Base-by-base conservation (phyloP, 2,329 filamentous ascomycete genomes). In the Exophiala calicioides region DNA sequence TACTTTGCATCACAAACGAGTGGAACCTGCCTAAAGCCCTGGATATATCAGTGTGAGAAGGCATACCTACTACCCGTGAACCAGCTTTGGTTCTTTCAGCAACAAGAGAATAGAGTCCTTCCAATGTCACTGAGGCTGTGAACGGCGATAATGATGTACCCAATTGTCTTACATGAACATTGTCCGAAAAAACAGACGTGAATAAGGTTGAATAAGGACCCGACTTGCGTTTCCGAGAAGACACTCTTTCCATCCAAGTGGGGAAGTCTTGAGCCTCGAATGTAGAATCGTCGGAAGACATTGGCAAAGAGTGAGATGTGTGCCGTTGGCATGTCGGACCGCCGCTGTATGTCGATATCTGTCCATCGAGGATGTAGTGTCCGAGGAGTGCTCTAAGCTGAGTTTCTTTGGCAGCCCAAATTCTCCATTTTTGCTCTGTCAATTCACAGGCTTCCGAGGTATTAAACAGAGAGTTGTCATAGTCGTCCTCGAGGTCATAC, bases 281-380 rank as follows among this genome's bases (percentile, higher is more conserved):
- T 6, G 62, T 61, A 20, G 59, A 58, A 37, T 73, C 71, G 26
- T 59, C 65, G 40, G 65, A 66, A 0, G 71, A 68, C 2, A 70
- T 58, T 12, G 49, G 60, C 4, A 73, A 60, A 3, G 64, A 62
- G 40, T 73, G 73, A n/a, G 68, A 63, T 8, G 69, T 64, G 55
- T 74, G 71, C 3, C 68, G 65, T 16, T 65, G 65, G 2, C 67
- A 70, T 5, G 70, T 64, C 15, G 64, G 61, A 26, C 71, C 66
- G 2, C 69, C 69, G 12, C 66, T 67, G 59, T 70, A 68, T 41
- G 69, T 68, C 1, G 69, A 67, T 8, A 73, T 66, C 2, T 71
- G 63, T 3, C 70, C 70, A 57, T 74, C 71, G 7, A 73, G 45
- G 4, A 74, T 63, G 53, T 73, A 70, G 48, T 73, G 69, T 4